These are phyloP conservation scores for Xylaria curta DNA, from an alignment of 495 filamentous ascomycete species.

Conservation along the genomic window DNA sequence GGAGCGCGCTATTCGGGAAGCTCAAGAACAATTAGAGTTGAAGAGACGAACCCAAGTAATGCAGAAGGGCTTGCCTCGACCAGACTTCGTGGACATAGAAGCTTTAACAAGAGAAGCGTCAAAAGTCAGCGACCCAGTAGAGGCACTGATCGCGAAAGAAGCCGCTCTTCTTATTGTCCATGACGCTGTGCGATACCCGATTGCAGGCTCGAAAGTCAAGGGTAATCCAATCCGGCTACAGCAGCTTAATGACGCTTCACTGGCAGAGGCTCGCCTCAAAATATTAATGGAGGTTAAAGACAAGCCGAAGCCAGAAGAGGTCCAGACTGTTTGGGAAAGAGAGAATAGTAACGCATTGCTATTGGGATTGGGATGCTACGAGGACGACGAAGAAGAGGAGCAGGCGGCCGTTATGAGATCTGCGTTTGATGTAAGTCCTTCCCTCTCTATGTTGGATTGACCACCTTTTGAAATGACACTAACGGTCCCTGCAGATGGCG, in stretches of 20 bases:
- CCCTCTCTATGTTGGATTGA: background rate
- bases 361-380: slow-evolving; percentile 79
- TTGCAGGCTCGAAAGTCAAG: slow-evolving; percentile 68
- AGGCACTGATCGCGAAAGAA: slow-evolving; percentile 72
- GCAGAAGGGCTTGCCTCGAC: slow-evolving; percentile 82
- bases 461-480: slow-evolving; percentile 27
- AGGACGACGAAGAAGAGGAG: slow-evolving; percentile 72
- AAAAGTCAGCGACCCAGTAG: slow-evolving; percentile 43
- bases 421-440: slow-evolving; percentile 67
- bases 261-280: slow-evolving; percentile 77
- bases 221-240: slow-evolving; percentile 67
- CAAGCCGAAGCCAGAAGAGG: slow-evolving; percentile 63
- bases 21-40: slow-evolving; percentile 76
- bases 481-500: slow-evolving; percentile 62
- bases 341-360: slow-evolving; percentile 64
- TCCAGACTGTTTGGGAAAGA: slow-evolving; percentile 71
- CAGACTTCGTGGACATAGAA: slow-evolving; percentile 73
- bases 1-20: slow-evolving; percentile 70
- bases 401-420: slow-evolving; percentile 64
- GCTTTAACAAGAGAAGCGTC: slow-evolving; percentile 66
- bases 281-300: slow-evolving; percentile 74
- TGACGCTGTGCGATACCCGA: slow-evolving; percentile 76
- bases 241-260: slow-evolving; percentile 69
- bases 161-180: slow-evolving; percentile 78
- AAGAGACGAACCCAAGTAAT: slow-evolving; percentile 87